Evolutionary conservation across 2,329 filamentous ascomycete genomes (phyloP), one percentile per base, ranked within the genome.

Genomic region (Pyricularia sp.): DNA sequence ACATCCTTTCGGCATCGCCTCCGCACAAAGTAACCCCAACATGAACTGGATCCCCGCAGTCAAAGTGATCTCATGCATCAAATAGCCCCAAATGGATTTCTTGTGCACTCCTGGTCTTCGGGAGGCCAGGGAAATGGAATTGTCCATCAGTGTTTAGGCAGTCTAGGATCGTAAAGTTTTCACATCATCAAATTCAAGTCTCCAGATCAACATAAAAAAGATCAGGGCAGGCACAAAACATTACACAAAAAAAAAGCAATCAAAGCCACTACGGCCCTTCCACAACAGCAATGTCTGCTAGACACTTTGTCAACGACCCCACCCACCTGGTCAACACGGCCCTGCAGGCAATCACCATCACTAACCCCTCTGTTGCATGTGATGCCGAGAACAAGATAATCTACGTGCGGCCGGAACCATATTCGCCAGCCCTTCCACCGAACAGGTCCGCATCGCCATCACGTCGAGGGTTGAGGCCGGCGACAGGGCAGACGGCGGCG

Each of bases 301-400:
- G 94, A 80, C 93, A 97, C 78, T 96, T 97, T 80, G 86, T 96
- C 80, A 87, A 91, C 75, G 89, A 96, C 74, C 86, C 92, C 57
- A 85, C 86, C 64, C 83, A 89, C 72, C 85, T 97, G 63, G 91
- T 97, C 74, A 82, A 85, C 73, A 81, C 86, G 57, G 90, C 93
- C 60, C 85, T 97, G 24, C 83, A 86, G 70, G 86, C 88, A 68
- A 81, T 94, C 40, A 93, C 91, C 26, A 79, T 90, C 67, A 92
- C 89, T 63, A 97, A 97, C 75, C 93, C 93, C 9, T 88, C 88
- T 44, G 79, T 96, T 28, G 88, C 89, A 63, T 84, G 94, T 70
- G 92, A 97, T 74, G 75, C 78, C 33, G 79, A 85, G 63, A 89
- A 96, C 79, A 97, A 96, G 75, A 88, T 96, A 71, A 77, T 96